Conservation (phyloP, 106 monocot species). For the Acorus calamus region DNA sequence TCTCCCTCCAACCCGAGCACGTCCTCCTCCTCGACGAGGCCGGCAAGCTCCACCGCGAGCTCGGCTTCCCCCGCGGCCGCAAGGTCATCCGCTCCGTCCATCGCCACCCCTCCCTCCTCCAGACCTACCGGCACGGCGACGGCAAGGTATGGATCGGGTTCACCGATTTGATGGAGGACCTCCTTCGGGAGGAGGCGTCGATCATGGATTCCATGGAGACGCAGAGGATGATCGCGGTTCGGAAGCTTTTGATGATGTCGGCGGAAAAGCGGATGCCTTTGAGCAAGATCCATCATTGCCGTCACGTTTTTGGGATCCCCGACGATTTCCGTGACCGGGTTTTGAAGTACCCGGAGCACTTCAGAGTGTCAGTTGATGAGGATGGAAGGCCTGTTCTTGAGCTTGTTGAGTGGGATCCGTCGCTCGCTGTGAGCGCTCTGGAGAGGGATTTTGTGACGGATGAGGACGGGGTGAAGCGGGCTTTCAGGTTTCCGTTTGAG, state of each 20-base stretch:
- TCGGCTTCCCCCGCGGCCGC: slow-evolving; percentile 74
- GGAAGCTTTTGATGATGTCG: slow-evolving; percentile 87
- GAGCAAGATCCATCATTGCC: slow-evolving; percentile 80
- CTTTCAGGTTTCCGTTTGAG: slow-evolving; percentile 60
- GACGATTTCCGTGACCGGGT: slow-evolving; percentile 86
- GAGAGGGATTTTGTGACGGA: slow-evolving; percentile 64
- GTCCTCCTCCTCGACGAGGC: slow-evolving; percentile 43
- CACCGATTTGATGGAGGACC: slow-evolving; percentile 54
- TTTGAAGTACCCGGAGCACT: slow-evolving; percentile 45
- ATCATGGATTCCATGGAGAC: slow-evolving; percentile 31
- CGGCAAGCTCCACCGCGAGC: slow-evolving; percentile 59
- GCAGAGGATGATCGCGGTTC: slow-evolving; percentile 28
- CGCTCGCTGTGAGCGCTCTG: slow-evolving; percentile 62
- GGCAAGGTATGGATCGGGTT: slow-evolving; percentile 31
- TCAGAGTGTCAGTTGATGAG: slow-evolving; percentile 43
- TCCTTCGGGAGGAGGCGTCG: slow-evolving; percentile 45
- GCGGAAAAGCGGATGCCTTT: slow-evolving; percentile 49
- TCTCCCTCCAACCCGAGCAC: slow-evolving; percentile 38
- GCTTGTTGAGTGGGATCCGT: slow-evolving; percentile 57
- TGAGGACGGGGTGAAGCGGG: slow-evolving; percentile 49
- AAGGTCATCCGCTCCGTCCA: slow-evolving; percentile 28
- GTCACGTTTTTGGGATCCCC: slow-evolving; percentile 60
- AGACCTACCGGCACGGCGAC: slow-evolving; percentile 23
- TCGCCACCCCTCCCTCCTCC: slow-evolving; percentile 55
- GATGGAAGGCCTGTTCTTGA: slow-evolving; percentile 56